phyloP scores from a whole-genome alignment of 331 rosid genomes.

The Dryas integrifolia region DNA sequence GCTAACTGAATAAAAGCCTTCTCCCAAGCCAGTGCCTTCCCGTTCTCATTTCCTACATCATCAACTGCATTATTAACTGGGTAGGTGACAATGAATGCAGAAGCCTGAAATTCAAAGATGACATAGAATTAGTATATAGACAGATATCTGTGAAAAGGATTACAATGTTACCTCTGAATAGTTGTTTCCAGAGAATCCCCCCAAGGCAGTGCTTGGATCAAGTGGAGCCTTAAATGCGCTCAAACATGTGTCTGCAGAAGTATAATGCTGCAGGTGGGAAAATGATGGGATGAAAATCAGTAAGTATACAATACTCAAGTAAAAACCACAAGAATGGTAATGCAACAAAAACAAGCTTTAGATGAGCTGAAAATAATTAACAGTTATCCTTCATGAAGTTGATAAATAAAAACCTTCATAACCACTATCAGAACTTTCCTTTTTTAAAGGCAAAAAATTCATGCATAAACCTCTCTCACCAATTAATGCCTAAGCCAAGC shows the following conservation, averaged over 20 bases:
- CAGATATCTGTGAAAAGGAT: conserved; percentile 20
- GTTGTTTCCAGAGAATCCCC: conserved; percentile 90
- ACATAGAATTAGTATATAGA: conserved; percentile 30
- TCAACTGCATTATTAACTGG: conserved; percentile 83
- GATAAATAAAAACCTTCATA: not conserved
- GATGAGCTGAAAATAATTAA: not conserved
- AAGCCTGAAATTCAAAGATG: conserved; percentile 63
- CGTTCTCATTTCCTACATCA: conserved; percentile 71
- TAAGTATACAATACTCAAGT: conserved; percentile 17
- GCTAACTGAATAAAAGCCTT: conserved; percentile 77
- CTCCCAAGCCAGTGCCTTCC: conserved; percentile 84
- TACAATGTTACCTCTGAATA: conserved; percentile 66
- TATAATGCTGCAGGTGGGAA: conserved; percentile 62
- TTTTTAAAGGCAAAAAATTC: not conserved
- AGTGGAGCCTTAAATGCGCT: conserved; percentile 97
- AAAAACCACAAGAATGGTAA: conserved; percentile 13
- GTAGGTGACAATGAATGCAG: conserved; percentile 83
- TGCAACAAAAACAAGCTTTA: conserved; percentile 1
- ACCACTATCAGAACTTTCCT: not conserved
- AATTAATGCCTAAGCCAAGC: not conserved
- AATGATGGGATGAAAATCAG: conserved; percentile 22
- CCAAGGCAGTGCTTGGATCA: conserved; percentile 86
- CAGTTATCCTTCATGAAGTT: not conserved
- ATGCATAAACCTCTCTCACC: not conserved
- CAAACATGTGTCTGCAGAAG: conserved; percentile 87